A percentile compares a stretch with the other conserved stretches of the same genome.
phyloP scores from a whole-genome alignment of 2,329 filamentous ascomycete species.

The Trichoderma koningiopsis region DNA sequence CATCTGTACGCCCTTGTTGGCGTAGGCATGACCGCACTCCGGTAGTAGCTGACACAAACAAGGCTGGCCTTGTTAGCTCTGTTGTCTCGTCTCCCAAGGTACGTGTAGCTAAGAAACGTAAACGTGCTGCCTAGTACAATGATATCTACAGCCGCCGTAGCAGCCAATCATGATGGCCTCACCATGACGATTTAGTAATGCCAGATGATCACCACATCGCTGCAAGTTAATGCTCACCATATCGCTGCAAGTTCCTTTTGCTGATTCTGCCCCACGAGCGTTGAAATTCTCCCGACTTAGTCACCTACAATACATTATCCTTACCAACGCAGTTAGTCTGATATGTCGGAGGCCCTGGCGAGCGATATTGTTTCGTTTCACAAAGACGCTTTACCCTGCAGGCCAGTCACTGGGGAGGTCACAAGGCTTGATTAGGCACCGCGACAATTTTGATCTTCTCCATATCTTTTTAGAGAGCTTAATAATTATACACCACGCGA shows the following conservation, averaged over 20 bases:
- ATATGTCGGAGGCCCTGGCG: background rate
- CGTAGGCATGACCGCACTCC: background rate
- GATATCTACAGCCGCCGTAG: background rate
- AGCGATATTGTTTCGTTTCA: background rate
- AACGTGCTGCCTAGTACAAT: background rate
- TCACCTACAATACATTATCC: background rate
- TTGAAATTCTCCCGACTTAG: background rate
- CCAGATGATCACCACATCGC: background rate
- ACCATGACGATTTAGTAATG: background rate
- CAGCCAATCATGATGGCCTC: background rate
- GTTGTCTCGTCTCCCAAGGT: background rate
- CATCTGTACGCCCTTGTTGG: background rate
- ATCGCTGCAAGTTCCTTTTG: background rate
- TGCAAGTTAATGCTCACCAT: background rate
- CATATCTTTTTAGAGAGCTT: background rate
- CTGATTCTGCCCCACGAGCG: background rate
- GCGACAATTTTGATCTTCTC: background rate
- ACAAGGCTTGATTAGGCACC: background rate
- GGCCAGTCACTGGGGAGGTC: background rate
- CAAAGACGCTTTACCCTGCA: background rate
- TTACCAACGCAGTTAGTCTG: background rate
- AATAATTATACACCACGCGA: background rate
- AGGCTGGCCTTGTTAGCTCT: background rate
- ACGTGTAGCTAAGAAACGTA: background rate
- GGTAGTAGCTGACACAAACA: background rate